Conservation (phyloP, 768 basidiomycete genomes). For the Suillus subaureus region DNA sequence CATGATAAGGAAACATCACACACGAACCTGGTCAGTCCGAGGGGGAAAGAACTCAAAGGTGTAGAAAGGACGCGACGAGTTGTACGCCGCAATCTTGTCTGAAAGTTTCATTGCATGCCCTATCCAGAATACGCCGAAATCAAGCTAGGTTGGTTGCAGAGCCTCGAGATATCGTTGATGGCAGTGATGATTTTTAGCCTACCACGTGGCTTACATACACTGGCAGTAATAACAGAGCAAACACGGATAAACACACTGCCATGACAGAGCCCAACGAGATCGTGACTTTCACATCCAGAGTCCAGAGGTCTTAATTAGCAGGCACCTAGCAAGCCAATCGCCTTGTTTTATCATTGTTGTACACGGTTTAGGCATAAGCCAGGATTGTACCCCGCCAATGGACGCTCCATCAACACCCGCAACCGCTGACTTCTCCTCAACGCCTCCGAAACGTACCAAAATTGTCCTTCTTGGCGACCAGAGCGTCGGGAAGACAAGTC, state of each 20-base stretch:
- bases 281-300: conserved; percentile 7
- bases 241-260: conserved; percentile 28
- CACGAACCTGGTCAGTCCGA: conserved; percentile 78
- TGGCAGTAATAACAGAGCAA: conserved; percentile 14
- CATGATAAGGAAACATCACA: not conserved
- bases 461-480: conserved; percentile 96
- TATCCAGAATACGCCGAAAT: conserved; percentile 5
- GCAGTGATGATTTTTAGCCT: not conserved
- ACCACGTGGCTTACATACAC: conserved; percentile 2
- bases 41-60: conserved; percentile 99
- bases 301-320: conserved; percentile 7
- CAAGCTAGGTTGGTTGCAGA: conserved; percentile 7
- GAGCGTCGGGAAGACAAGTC: conserved; percentile 97
- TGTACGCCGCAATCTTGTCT: conserved; percentile 59
- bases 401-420: conserved; percentile 65
- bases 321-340: not conserved
- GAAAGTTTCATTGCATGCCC: conserved; percentile 63
- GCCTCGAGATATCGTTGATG: not conserved
- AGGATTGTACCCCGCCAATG: conserved; percentile 31
- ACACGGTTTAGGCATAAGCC: not conserved
- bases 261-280: not conserved
- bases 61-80: conserved; percentile 67
- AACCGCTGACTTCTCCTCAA: conserved; percentile 82
- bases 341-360: not conserved
- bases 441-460: conserved; percentile 93